Conservation (phyloP, 164 flowering plant genomes). For the Akebia trifoliata region DNA sequence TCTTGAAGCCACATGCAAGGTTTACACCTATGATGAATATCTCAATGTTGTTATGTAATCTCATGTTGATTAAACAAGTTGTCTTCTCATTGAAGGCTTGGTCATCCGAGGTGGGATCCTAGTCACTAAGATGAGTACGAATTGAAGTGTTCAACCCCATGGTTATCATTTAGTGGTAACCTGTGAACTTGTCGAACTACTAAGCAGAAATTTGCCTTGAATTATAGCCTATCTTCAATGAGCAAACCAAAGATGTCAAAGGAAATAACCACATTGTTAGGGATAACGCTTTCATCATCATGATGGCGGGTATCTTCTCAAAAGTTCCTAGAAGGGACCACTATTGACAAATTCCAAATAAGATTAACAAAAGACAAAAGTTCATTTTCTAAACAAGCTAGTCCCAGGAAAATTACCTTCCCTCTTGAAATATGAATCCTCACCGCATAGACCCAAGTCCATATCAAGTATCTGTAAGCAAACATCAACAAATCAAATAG, state of each 20-base stretch:
- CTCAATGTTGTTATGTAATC: background rate
- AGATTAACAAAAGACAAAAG: too few species aligned
- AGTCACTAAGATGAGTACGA: background rate
- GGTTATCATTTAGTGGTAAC: too few species aligned
- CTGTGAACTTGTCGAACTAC: too few species aligned
- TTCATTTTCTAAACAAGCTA: background rate
- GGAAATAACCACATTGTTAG: background rate
- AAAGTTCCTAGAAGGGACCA: too few species aligned
- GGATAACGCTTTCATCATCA: background rate
- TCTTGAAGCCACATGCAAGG: too few species aligned
- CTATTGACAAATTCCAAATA: too few species aligned
- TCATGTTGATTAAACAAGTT: background rate
- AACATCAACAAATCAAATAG: constrained; percentile 7
- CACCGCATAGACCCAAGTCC: constrained; percentile 68
- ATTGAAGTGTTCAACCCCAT: too few species aligned
- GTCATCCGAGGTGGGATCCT: background rate
- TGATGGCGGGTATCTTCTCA: too few species aligned
- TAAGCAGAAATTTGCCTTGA: background rate
- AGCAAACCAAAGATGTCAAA: background rate
- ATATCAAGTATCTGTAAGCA: constrained; percentile 72
- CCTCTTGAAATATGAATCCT: constrained; percentile 36
- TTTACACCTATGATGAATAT: too few species aligned
- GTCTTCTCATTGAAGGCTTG: background rate
- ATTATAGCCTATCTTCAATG: background rate
- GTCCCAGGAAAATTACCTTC: constrained; percentile 44